phyloP scores from a whole-genome alignment of 1,284 basidiomycete genomes.

The Bondarzewia mesenterica region DNA sequence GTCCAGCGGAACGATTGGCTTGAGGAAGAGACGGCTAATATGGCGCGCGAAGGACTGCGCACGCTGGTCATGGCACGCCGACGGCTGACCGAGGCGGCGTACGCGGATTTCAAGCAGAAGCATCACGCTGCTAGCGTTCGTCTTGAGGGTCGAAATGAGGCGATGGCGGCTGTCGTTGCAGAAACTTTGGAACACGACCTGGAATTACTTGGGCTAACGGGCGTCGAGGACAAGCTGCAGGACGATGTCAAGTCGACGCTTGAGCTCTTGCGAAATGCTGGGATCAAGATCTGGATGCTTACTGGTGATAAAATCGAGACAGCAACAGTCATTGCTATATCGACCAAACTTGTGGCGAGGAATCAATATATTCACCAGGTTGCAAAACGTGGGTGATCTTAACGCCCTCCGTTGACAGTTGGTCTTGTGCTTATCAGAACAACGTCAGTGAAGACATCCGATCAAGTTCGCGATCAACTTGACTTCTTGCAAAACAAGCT shows the following conservation, averaged over 20 bases:
- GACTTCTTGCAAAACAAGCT: constrained; percentile 93
- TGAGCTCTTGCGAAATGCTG: constrained; percentile 91
- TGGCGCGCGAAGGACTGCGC: constrained; percentile 94
- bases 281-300: constrained; percentile 99
- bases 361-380: constrained; percentile 99
- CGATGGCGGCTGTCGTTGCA: constrained; percentile 68
- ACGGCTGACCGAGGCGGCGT: constrained; percentile 62
- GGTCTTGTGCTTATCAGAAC: constrained; percentile 6
- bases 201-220: constrained; percentile 90
- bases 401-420: constrained; percentile 6
- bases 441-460: constrained; percentile 67
- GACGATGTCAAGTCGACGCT: constrained; percentile 94
- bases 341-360: constrained; percentile 90
- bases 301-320: constrained; percentile 99
- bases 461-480: constrained; percentile 83
- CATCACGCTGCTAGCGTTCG: constrained; percentile 75
- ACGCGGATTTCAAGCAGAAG: constrained; percentile 66
- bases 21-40: constrained; percentile 97
- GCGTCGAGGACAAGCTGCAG: constrained; percentile 98
- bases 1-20: constrained; percentile 98
- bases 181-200: constrained; percentile 83
- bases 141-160: constrained; percentile 76
- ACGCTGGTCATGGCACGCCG: constrained; percentile 92
- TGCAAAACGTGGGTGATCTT: constrained; percentile 68
- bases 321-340: constrained; percentile 96